Evolutionary conservation across 192 early-diverging fungal species (phyloP).

Genomic region (Paraglomus brasilianum): DNA sequence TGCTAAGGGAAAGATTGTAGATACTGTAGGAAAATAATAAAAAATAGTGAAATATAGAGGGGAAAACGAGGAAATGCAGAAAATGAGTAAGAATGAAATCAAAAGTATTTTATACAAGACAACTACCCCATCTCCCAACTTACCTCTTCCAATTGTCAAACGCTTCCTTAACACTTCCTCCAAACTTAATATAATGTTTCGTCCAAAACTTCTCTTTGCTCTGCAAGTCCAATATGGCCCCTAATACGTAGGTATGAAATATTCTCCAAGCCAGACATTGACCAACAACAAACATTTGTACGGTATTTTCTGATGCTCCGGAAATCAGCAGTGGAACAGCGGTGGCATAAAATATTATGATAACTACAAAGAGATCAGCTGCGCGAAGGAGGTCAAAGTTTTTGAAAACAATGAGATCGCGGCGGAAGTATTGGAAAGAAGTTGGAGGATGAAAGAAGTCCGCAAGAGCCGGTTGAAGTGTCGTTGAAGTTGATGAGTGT

Average conservation of each 20-base stretch:
- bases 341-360: slow-evolving; percentile 75
- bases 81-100: slow-evolving; percentile 1
- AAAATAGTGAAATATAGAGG: slow-evolving; percentile 19
- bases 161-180: slow-evolving; percentile 82
- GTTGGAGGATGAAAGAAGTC: slow-evolving; percentile 26
- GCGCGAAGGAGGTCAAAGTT: slow-evolving; percentile 90
- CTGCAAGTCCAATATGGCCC: slow-evolving; percentile 77
- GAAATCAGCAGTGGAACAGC: slow-evolving; percentile 59
- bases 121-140: slow-evolving; percentile 11
- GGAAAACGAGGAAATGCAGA: background rate
- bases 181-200: slow-evolving; percentile 90
- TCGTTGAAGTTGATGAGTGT: slow-evolving; percentile 3
- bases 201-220: slow-evolving; percentile 81
- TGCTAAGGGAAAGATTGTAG: slow-evolving; percentile 86
- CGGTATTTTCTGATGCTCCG: slow-evolving; percentile 37
- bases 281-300: slow-evolving; percentile 48
- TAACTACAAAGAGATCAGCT: slow-evolving; percentile 76
- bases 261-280: slow-evolving; percentile 89
- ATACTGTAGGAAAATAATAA: slow-evolving; percentile 50
- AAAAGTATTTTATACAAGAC: background rate
- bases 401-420: slow-evolving; percentile 86
- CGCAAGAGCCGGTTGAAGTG: slow-evolving; percentile 8
- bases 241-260: slow-evolving; percentile 80
- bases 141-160: slow-evolving; percentile 94
- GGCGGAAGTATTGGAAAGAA: slow-evolving; percentile 61